Base-by-base conservation (phyloP, 352 stramenopile genomes). In the Globisporangium parvum region DNA sequence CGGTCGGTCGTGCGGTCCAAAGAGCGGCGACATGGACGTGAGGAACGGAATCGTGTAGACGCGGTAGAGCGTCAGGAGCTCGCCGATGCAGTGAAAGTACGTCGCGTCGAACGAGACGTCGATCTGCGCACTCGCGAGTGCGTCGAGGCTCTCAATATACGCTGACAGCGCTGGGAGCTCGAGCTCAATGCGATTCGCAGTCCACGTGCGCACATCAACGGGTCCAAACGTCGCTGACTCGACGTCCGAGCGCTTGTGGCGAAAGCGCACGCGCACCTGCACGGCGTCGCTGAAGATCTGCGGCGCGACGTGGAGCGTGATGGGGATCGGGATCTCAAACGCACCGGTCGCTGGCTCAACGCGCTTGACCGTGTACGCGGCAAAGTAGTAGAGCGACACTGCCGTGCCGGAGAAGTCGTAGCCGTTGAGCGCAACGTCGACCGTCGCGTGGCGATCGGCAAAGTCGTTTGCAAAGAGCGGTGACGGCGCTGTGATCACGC, bases 351-450 rank as follows among this genome's bases (percentile, higher is more conserved):
- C 49, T 11, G 80, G 80, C 21, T 87, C 73, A 0, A 86, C 63
- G 0, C 65, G 60, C 21, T 66, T 69, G 33, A 86, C 77, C 2
- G 41, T 40, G 41, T 82, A 86, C 5, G 63, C 66, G 5, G 63
- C 77, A 53, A 86, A 88, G 53, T 82, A 90, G 42, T 81, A 70
- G 11, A 90, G 26, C 33, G 60, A 51, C 24, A 82, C 47, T 3
- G 59, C 70, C 20, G 66, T 77, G 0, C 72, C 71, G 2, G 76
- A 84, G 41, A 90, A 90, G 50, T 90, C 75, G 2, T 81, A 69
- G 2, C 80, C 77, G 26, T 90, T 90, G 8, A 90, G 51, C 0
- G 80, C 80, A 0, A 90, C 67, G 21, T 88, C 77, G 9, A 88
- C 76, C 0, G 70, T 58, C 6, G 77, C 77, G 14, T 64, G 77